Evolutionary conservation across 768 basidiomycete genomes (phyloP), one percentile per base, ranked within the genome.

Genomic region (Boletus insuetus): DNA sequence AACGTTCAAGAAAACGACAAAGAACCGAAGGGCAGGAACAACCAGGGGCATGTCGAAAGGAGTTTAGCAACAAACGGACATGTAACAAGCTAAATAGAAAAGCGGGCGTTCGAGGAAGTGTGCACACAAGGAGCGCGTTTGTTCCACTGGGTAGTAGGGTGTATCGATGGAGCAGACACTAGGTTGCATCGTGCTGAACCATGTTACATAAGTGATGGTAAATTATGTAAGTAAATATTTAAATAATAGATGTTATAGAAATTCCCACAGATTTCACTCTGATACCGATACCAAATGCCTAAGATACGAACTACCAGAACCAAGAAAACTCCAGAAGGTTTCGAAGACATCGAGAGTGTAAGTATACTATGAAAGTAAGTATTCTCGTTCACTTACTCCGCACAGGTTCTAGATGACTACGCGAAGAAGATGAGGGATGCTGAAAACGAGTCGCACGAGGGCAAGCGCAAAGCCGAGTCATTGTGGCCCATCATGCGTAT

Each of bases 361-460:
- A 20, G 84, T 69, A 29, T 49, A 16, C 6, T 3, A 19, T 14
- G 6, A 13, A 44, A 32, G 10, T 3, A 11, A 16, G 12, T 32
- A 16, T 51, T 35, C 22, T 38, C 4, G 47, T 34, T 40, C 9
- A 49, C 54, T 65, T n/a, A 69, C 24, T 16, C 22, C 10, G 35
- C 22, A 24, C 58, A 96, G 89, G 87, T 98, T 63, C 87, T 98
- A 61, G 97, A 98, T 62, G 97, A 98, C 74, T 99, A 98, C 71
- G 91, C 92, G 42, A 92, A 94, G 78, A 98, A 97, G 78, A 99
- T 99, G 97, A 80, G 97, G 51, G 97, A 99, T 73, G 97, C 91
- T 2, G 97, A 99, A 79, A 97, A 95, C 67, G 97, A 99, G 75
- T 86, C 88, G 2, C 97, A 99, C 70, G 97, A 99, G 71, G 97